Evolutionary conservation across 148 eudicot genomes (phyloP), one percentile per base, ranked within the genome.

Genomic region (Cornus florida): DNA sequence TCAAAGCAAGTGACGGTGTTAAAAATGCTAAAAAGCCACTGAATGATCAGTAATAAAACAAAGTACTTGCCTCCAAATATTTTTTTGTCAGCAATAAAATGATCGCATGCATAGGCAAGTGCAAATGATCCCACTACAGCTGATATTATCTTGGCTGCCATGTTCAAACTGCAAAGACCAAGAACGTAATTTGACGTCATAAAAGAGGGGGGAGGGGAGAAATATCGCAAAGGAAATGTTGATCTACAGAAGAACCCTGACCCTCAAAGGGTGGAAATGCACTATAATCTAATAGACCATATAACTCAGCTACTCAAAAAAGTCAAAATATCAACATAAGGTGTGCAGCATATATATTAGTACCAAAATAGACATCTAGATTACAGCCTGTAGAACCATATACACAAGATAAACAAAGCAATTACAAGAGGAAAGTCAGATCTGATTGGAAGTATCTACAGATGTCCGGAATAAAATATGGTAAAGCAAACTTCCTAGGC

Each of bases 31-130:
- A 19, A 13, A 10, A 53, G 4, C 28, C 32, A 69, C 66, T 3
- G 6, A 2, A 67, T 4, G 53, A 11, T 7, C 11, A 9, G 32
- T 19, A 68, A 22, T 9, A 7, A 6, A 14, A 23, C 6, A 77
- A 62, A 28, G 28, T 28, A 65, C 77, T 79, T 72, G 70, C 82
- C 82, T 73, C 82, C 82, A 67, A 79, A 79, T 2, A 79, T 67
- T 72, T 79, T 79, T 62, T 74, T 31, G 67, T 79, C 77, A 73
- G 82, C 72, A 33, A 79, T 73, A 35, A 79, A 16, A 66, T 73
- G 66, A 73, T 79, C 78, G 41, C 75, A 78, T 7, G 65, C 6
- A 31, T 71, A 76, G 60, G 35, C 79, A 67, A 70, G 6, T 67
- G 33, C 76, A 70, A 78, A 23, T n/a, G 77, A 41, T 48, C 67